phyloP scores from a whole-genome alignment of 176 grass and related monocot genomes.

The Oryza officinalis region DNA sequence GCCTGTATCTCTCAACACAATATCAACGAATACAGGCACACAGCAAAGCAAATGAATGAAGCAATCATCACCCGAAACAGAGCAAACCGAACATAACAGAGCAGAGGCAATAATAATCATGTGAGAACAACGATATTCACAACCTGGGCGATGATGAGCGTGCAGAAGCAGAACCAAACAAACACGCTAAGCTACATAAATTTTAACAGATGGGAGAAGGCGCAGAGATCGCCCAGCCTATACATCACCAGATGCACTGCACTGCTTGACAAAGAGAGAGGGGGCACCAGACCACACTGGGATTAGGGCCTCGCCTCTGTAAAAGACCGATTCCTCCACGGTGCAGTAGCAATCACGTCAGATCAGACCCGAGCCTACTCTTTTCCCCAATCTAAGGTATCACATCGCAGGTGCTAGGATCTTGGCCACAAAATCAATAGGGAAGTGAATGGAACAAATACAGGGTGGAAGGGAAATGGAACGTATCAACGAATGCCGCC shows the following conservation, averaged over 20 bases:
- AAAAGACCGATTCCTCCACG: constrained; percentile 4
- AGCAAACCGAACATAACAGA: constrained; percentile 12
- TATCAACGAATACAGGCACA: background rate
- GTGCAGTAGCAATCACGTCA: constrained; percentile 36
- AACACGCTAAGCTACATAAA: constrained; percentile 39
- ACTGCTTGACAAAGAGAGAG: constrained; percentile 22
- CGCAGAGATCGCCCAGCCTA: constrained; percentile 50
- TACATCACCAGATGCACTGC: constrained; percentile 52
- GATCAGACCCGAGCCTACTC: constrained; percentile 46
- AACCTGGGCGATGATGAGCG: constrained; percentile 51
- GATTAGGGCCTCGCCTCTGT: constrained; percentile 36
- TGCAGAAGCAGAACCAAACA: constrained; percentile 32
- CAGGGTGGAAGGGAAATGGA: constrained; percentile 42
- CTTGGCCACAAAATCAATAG: constrained; percentile 64
- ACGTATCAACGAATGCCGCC: constrained; percentile 51
- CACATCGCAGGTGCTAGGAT: constrained; percentile 52
- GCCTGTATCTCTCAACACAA: background rate
- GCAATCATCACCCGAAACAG: background rate
- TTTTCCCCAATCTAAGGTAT: constrained; percentile 44
- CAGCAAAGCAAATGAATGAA: background rate
- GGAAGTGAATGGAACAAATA: constrained; percentile 48
- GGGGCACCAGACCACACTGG: constrained; percentile 5
- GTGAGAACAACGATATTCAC: constrained; percentile 71
- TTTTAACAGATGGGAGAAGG: constrained; percentile 24
- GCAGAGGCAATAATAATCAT: constrained; percentile 23